A percentile compares a stretch with the other conserved stretches of the same genome.
These are phyloP conservation scores for Fraxinus angustifolia DNA, from an alignment of 305 asterid species.

Conservation along the genomic window DNA sequence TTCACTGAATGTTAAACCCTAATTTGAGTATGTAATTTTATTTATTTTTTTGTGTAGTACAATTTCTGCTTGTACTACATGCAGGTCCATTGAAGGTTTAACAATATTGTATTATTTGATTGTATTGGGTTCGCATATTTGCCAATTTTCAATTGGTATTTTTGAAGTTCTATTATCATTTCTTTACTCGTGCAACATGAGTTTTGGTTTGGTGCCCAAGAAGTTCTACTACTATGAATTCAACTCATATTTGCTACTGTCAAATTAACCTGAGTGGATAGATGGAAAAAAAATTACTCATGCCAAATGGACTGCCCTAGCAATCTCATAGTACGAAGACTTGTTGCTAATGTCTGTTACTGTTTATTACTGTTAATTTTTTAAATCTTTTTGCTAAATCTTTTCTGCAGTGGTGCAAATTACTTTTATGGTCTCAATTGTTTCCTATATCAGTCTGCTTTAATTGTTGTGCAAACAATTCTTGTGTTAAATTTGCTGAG, in stretches of 20 bases:
- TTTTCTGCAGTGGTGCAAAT: not conserved
- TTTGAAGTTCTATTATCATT: conserved; percentile 16
- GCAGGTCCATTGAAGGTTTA: not conserved
- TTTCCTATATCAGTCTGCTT: not conserved
- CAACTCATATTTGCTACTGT: conserved; percentile 25
- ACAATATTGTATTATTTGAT: not conserved
- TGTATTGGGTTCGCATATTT: conserved; percentile 8
- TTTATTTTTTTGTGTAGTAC: not conserved
- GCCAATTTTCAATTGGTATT: conserved; percentile 9
- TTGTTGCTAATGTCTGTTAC: not conserved
- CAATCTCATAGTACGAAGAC: not conserved
- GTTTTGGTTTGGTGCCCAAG: conserved; percentile 30
- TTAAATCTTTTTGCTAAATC: not conserved
- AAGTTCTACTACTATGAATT: conserved; percentile 38
- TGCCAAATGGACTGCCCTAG: conserved; percentile 9
- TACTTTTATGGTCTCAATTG: not conserved
- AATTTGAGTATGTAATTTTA: not conserved
- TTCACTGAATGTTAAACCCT: not conserved
- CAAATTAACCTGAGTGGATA: conserved; percentile 9
- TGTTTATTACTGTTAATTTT: not conserved
- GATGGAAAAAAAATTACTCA: conserved; percentile 16
- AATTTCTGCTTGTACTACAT: not conserved
- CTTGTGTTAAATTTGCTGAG: not conserved
- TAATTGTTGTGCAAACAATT: not conserved
- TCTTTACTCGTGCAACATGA: conserved; percentile 25